phyloP scores from a whole-genome alignment of 345 rosid genomes.

The Rhodomyrtus tomentosa region DNA sequence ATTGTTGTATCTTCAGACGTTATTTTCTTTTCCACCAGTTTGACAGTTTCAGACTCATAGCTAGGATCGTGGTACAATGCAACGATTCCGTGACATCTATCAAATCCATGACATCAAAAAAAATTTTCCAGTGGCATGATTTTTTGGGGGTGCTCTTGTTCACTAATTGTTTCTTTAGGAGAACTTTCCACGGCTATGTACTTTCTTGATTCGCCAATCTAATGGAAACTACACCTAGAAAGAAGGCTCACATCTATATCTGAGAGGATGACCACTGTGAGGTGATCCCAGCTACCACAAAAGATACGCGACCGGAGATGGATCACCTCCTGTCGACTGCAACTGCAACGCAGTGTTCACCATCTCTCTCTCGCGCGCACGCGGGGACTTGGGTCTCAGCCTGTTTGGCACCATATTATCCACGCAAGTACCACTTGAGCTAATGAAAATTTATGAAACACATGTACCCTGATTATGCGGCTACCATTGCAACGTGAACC shows the following conservation, averaged over 20 bases:
- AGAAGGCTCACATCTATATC: background rate
- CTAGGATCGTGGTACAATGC: background rate
- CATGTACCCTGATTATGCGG: no score
- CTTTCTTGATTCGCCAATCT: background rate
- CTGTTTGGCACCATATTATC: no score
- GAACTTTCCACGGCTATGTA: background rate
- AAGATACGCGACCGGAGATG: no score
- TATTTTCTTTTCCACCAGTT: background rate
- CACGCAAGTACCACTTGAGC: no score
- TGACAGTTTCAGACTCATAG: background rate
- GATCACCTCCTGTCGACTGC: no score
- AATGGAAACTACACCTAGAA: background rate
- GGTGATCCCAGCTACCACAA: background rate
- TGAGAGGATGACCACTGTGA: background rate
- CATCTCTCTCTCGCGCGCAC: no score
- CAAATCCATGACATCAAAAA: background rate
- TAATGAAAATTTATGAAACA: no score
- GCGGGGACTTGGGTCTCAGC: no score
- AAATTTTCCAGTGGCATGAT: background rate
- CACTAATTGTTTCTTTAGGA: background rate
- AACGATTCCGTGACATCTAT: background rate
- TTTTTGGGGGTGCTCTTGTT: background rate
- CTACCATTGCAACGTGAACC: background rate
- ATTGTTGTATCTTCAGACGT: background rate
- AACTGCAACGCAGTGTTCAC: no score